Conservation (phyloP, 1,284 basidiomycete genomes). For the Rhodotorula mucilaginosa region DNA sequence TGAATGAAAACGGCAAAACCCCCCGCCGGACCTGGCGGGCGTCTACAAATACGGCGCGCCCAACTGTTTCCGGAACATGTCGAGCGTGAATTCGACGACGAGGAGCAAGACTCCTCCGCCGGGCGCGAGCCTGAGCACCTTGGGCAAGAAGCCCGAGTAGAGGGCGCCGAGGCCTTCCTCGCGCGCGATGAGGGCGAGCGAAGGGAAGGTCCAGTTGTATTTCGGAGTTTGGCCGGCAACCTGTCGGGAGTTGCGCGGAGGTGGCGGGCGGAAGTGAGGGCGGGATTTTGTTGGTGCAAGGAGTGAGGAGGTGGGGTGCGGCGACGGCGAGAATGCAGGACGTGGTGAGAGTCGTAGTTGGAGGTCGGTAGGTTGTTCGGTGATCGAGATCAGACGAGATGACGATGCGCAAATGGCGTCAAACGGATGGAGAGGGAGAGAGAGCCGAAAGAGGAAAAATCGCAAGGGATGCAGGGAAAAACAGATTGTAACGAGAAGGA, state of each 20-base stretch:
- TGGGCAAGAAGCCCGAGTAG: slow-evolving; percentile 91
- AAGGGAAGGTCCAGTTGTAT: slow-evolving; percentile 85
- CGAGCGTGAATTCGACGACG: slow-evolving; percentile 79
- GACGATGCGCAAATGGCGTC: no score
- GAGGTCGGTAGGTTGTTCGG: no score
- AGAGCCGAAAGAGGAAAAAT: background rate
- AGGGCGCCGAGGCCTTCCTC: slow-evolving; percentile 87
- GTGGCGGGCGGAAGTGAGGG: slow-evolving; percentile 2
- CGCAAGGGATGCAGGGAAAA: background rate
- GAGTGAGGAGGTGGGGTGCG: no score
- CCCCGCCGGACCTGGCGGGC: no score
- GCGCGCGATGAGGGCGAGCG: slow-evolving; percentile 71
- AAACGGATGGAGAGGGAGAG: background rate
- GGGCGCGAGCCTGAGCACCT: slow-evolving; percentile 81
- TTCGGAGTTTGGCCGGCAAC: slow-evolving; percentile 68
- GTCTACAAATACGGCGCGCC: slow-evolving; percentile 44
- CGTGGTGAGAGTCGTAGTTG: no score
- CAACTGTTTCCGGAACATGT: slow-evolving; percentile 65
- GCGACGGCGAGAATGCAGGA: no score
- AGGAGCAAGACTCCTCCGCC: slow-evolving; percentile 92
- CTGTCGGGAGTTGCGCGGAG: slow-evolving; percentile 40
- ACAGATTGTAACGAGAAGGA: no score
- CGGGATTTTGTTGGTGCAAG: no score
- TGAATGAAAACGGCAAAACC: background rate
- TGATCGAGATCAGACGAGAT: no score